Evolutionary conservation across 2,329 filamentous ascomycete species (phyloP).

Genomic region (Alternaria infectoria): DNA sequence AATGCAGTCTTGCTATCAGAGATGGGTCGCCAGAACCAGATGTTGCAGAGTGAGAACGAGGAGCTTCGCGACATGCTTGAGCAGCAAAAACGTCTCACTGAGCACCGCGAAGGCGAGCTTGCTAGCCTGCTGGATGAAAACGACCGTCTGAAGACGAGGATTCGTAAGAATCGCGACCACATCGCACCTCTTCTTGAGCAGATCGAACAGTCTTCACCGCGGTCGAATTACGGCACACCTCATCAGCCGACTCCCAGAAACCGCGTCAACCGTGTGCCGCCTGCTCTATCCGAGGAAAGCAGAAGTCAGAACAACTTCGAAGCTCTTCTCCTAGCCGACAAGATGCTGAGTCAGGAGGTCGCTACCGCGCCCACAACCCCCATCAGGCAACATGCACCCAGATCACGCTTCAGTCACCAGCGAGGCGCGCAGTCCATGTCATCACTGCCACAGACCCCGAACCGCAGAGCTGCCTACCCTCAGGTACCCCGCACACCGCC

Average conservation of each 20-base stretch:
- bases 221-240: constrained; percentile 60
- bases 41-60: constrained; percentile 70
- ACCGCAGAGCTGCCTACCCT: constrained; percentile 62
- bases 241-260: constrained; percentile 56
- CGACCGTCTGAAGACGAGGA: constrained; percentile 77
- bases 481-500: constrained; percentile 63
- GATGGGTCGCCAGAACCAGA: constrained; percentile 64
- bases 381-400: constrained; percentile 54
- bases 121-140: constrained; percentile 76
- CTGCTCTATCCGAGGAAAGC: constrained; percentile 55
- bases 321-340: constrained; percentile 73
- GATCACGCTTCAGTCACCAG: constrained; percentile 67
- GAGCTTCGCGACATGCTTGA: constrained; percentile 69
- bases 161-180: constrained; percentile 88
- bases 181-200: constrained; percentile 63
- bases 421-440: constrained; percentile 84
- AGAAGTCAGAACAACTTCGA: constrained; percentile 72
- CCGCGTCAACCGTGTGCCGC: constrained; percentile 35
- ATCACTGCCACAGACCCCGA: constrained; percentile 79
- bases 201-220: constrained; percentile 70
- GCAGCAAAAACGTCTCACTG: constrained; percentile 78
- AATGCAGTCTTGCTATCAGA: constrained; percentile 64
- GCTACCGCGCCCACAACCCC: constrained; percentile 78
- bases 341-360: constrained; percentile 79
- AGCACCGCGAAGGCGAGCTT: constrained; percentile 77